Conservation (phyloP, 768 basidiomycete species). For the Phylloporus arenicola region DNA sequence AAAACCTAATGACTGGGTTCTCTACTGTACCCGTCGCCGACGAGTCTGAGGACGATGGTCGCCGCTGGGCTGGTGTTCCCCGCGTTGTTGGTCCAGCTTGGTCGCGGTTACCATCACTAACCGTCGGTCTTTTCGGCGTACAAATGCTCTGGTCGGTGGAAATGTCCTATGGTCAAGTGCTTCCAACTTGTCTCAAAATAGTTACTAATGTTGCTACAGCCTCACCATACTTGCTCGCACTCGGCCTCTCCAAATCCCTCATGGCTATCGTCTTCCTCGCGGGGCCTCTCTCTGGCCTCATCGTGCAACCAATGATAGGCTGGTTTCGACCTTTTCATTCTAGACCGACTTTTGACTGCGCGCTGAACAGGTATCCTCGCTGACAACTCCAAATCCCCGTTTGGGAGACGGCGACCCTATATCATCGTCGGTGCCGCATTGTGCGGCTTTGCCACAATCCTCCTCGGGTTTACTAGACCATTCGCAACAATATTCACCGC, state of each 20-base stretch:
- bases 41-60: slow-evolving; percentile 34
- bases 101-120: slow-evolving; percentile 63
- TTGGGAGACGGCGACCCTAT: slow-evolving; percentile 82
- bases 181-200: neutral
- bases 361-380: slow-evolving; percentile 52
- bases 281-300: slow-evolving; percentile 82
- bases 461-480: slow-evolving; percentile 77
- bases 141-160: slow-evolving; percentile 93
- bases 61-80: slow-evolving; percentile 48
- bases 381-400: slow-evolving; percentile 77
- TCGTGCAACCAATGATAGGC: slow-evolving; percentile 91
- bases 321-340: neutral
- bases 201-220: slow-evolving; percentile 32
- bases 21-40: slow-evolving; percentile 42
- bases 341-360: neutral
- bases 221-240: slow-evolving; percentile 86
- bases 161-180: slow-evolving; percentile 71
- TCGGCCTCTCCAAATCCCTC: slow-evolving; percentile 79
- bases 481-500: slow-evolving; percentile 49
- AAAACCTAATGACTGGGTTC: slow-evolving; percentile 45
- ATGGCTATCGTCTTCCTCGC: slow-evolving; percentile 93
- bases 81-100: slow-evolving; percentile 64
- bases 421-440: slow-evolving; percentile 69
- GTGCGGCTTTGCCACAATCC: slow-evolving; percentile 65
- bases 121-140: slow-evolving; percentile 75